phyloP scores from a whole-genome alignment of 352 stramenopile species.

The Phytophthora crassamura region DNA sequence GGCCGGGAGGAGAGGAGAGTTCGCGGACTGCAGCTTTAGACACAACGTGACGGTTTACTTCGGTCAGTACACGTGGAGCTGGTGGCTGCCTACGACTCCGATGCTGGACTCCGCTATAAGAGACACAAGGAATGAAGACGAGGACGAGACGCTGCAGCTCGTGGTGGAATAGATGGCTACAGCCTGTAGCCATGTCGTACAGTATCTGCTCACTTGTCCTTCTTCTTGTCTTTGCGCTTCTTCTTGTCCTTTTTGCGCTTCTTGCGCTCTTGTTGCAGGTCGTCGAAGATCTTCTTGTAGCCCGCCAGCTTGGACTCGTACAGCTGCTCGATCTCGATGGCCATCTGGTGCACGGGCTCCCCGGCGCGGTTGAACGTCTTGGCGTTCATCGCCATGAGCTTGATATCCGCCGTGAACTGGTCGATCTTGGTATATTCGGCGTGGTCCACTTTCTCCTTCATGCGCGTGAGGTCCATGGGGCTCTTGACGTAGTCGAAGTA shows the following conservation, averaged over 20 bases:
- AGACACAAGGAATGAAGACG: conserved; percentile 18
- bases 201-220: conserved; percentile 65
- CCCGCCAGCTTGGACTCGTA: conserved; percentile 72
- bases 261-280: conserved; percentile 81
- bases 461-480: conserved; percentile 85
- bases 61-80: conserved; percentile 56
- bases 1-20: conserved; percentile 53
- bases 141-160: conserved; percentile 49
- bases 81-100: conserved; percentile 65
- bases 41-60: conserved; percentile 77
- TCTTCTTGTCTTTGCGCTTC: conserved; percentile 91
- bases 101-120: conserved; percentile 39
- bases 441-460: conserved; percentile 85
- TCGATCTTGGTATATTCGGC: conserved; percentile 81
- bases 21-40: conserved; percentile 47
- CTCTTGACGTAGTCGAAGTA: conserved; percentile 88
- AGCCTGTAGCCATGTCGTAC: too few relatives aligned
- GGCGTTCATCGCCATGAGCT: conserved; percentile 83
- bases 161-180: conserved; percentile 37
- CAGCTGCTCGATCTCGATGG: conserved; percentile 78
- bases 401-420: conserved; percentile 79
- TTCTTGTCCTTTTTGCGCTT: conserved; percentile 92
- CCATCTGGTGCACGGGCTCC: conserved; percentile 86
- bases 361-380: conserved; percentile 88
- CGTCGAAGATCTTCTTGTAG: conserved; percentile 80